Base-by-base conservation (phyloP, 208 protist genomes). In the Wallacemonas rigidus region DNA sequence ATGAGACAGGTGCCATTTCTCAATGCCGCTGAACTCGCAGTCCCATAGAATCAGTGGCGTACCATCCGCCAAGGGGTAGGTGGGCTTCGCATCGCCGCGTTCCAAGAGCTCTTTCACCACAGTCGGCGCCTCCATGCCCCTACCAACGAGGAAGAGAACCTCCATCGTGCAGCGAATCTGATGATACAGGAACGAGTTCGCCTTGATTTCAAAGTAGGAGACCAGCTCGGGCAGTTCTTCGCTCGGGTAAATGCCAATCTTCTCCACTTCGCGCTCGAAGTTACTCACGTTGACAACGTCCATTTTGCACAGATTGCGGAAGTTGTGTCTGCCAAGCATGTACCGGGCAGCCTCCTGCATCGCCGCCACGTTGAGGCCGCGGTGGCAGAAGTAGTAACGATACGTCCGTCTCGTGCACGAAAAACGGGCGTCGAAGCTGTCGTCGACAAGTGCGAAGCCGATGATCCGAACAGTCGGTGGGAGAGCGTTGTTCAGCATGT, bases 291-390 rank as follows among this genome's bases (percentile, higher is more conserved):
- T 94, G 43, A 97, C 86, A 14, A 97, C 89, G 77, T 98, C 97
- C 69, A 98, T 96, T 73, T 98, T 98, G 82, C 98, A 99, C 69
- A 99, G 99, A 81, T 99, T 99, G 47, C 95, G 85, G 77, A 98
- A 99, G 82, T 98, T 97, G 80, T 99, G 98, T n/a, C 82, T 81
- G 26, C 98, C 98, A 17, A 97, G 68, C 38, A 99, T 87, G 38
- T 76, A 71, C 17, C 62, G 54, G 1, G 90, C 90, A 2, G 94
- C 98, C 65, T 93, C 67, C 11, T 79, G 87, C 98, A 99, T 99
- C 54, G 79, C 87, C 35, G 75, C 82, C 2, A 98, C 35, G 75
- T 97, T 82, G 6, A 96, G 72, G 11, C 87, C 90, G n/a, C 75
- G 69, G 71, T 96, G 89, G 62, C 79, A 82, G 67, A 98, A 97